phyloP scores from a whole-genome alignment of 495 filamentous ascomycete species.

The Trichodelitschia bisporula region DNA sequence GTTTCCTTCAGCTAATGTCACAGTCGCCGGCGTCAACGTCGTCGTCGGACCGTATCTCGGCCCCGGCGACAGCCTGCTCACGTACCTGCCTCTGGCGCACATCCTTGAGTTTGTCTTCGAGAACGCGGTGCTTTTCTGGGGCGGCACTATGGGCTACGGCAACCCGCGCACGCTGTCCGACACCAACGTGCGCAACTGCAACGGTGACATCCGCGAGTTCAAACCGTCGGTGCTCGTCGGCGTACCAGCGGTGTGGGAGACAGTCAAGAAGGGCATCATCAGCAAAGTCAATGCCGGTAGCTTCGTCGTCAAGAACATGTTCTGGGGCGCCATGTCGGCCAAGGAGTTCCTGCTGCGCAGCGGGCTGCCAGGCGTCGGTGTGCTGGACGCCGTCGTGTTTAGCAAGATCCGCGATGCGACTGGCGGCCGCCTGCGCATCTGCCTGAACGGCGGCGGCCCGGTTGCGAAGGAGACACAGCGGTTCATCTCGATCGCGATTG shows the following conservation, averaged over 20 bases:
- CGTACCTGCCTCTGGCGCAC: constrained; percentile 83
- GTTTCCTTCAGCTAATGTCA: constrained; percentile 4
- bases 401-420: constrained; percentile 21
- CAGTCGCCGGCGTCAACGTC: constrained; percentile 68
- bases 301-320: constrained; percentile 51
- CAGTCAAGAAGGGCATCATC: constrained; percentile 92
- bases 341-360: constrained; percentile 57
- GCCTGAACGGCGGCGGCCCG: constrained; percentile 20
- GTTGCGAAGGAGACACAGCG: constrained; percentile 19
- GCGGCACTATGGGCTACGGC: constrained; percentile 90
- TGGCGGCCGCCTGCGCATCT: constrained; percentile 17
- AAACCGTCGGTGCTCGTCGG: constrained; percentile 78
- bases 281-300: constrained; percentile 58
- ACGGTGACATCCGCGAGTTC: constrained; percentile 87
- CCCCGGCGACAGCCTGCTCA: constrained; percentile 65
- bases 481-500: constrained; percentile 20
- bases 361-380: constrained; percentile 46
- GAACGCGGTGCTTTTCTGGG: constrained; percentile 80
- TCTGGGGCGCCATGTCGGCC: constrained; percentile 73
- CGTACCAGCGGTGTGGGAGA: constrained; percentile 92
- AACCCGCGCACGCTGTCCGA: constrained; percentile 86
- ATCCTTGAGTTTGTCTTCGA: constrained; percentile 98
- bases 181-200: constrained; percentile 71
- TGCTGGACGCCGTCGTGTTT: constrained; percentile 20
- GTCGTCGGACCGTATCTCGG: constrained; percentile 70